A percentile compares a stretch with the other conserved stretches of the same genome.
Conservation (phyloP, 768 basidiomycete genomes). For the Hericium erinaceus region DNA sequence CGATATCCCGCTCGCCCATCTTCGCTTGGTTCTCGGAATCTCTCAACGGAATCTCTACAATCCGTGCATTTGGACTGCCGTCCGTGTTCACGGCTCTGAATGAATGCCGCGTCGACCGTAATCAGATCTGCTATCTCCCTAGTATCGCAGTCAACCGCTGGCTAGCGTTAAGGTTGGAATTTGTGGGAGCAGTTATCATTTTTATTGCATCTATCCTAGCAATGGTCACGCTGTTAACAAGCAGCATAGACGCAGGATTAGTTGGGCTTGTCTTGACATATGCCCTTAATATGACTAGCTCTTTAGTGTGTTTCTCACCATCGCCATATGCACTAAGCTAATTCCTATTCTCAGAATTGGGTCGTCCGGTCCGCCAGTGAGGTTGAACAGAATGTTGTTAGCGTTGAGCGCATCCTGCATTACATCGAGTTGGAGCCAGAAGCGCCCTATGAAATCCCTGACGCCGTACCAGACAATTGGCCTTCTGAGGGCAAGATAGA, state of each 20-base stretch:
- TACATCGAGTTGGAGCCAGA: constrained; percentile 70
- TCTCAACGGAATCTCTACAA: constrained; percentile 67
- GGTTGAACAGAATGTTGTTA: constrained; percentile 86
- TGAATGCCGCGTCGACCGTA: constrained; percentile 70
- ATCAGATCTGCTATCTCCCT: constrained; percentile 59
- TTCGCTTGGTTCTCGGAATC: constrained; percentile 85
- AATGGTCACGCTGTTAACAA: constrained; percentile 60
- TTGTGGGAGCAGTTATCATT: constrained; percentile 76
- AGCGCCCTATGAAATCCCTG: constrained; percentile 61
- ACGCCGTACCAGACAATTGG: constrained; percentile 55
- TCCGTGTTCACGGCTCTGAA: constrained; percentile 57
- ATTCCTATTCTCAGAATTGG: constrained; percentile 49
- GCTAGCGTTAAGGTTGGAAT: constrained; percentile 78
- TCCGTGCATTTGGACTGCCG: constrained; percentile 73
- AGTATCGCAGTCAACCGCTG: constrained; percentile 74
- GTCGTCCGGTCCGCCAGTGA: constrained; percentile 76
- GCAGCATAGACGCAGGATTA: constrained; percentile 76
- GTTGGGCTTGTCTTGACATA: constrained; percentile 84
- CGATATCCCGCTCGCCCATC: constrained; percentile 84
- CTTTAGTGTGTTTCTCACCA: constrained; percentile 42
- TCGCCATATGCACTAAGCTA: neutral
- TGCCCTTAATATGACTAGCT: constrained; percentile 75
- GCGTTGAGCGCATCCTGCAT: constrained; percentile 79
- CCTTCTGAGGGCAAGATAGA: constrained; percentile 64
- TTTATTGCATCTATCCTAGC: constrained; percentile 60